Base-by-base conservation (phyloP, 495 filamentous ascomycete species). In the Bacidia rubella region DNA sequence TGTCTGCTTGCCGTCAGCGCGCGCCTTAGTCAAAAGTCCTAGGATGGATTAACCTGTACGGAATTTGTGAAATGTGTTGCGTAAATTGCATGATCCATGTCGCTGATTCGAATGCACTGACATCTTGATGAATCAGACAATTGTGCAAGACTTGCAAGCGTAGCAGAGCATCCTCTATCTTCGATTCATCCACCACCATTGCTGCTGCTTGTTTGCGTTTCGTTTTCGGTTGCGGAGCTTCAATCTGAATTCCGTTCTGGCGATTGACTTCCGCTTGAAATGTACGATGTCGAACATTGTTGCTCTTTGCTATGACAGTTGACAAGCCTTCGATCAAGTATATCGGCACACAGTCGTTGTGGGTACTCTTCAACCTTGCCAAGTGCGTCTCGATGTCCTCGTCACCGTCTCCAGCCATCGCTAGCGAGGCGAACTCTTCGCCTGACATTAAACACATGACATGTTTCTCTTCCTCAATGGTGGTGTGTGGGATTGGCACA, bases 11-110 rank as follows among this genome's bases (percentile, higher is more conserved):
- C 5, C 17, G n/a, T 50, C 25, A 40, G 48, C 48, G 1, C 1
- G 12, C 15, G 4, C 10, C 22, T 26, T 40, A 19, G 20, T 26
- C 24, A 35, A 68, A 57, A 51, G 68, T 61, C 51, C 65, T 61
- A 43, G 64, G 60, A 27, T 58, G 11, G 51, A 57, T 50, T 66
- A 35, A 35, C 65, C 74, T 76, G 60, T 90, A 90, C 0, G 85
- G 86, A 25, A 85, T 79, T 0, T 81, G 85, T 35, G 81, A 82
- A 56, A 94, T 80, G 55, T 92, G 82, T 59, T 88, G 80, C 1
- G 87, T 92, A 63, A 92, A 90, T 35, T 77, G 75, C 38, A 76
- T 75, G 25, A 92, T 79, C 86, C 85, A 88, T 60, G 83, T 74
- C 2, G 85, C 83, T 0, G 85, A 85, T 53, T 90, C 83, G 0